Evolutionary conservation across 164 flowering plant species (phyloP), one percentile per base, ranked within the genome.

Genomic region (Macadamia integrifolia): DNA sequence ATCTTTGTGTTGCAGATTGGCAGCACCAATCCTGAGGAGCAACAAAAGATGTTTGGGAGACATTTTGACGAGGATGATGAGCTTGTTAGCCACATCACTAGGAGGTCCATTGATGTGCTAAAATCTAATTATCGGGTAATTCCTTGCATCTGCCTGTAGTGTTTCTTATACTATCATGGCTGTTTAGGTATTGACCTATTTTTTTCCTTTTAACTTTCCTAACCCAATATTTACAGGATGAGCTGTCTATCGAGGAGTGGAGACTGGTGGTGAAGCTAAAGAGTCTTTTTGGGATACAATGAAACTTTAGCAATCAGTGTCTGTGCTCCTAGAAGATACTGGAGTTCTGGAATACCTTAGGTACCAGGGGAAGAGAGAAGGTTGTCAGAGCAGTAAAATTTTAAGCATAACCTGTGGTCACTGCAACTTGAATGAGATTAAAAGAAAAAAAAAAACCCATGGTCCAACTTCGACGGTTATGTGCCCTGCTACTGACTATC

Each of bases 51-150:
- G 93, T 88, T 64, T 72, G 96, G 97, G 9, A 82, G 98, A 72
- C 98, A 93, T 80, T 93, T 93, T 82, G 96, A 88, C 46, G 68
- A 84, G 0, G 93, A 91, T 0, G 98, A 93, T 74, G 93, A 89
- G 74, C 96, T 93, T 75, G 96, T 91, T 61, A 93, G 98, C 78
- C 93, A 83, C 77, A 87, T 93, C 58, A 66, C 90, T 13, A 87
- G 97, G 76, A 82, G 43, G 58, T 93, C 98, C 13, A 87, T 93
- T 53, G 98, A 93, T 68, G 60, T 85, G 1, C 90, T 93, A 6
- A 87, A 91, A 81, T 77, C 83, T 42, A 87, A 88, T 74, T 92
- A 88, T 64, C 78, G 91, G 84, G 98, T 90, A 75, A 70, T 9
- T 32, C 65, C 18, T 18, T 30, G 23, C 32, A 7, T 59, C 48